Evolutionary conservation across 495 filamentous ascomycete genomes (phyloP).

Genomic region (Entonaema liquescens): DNA sequence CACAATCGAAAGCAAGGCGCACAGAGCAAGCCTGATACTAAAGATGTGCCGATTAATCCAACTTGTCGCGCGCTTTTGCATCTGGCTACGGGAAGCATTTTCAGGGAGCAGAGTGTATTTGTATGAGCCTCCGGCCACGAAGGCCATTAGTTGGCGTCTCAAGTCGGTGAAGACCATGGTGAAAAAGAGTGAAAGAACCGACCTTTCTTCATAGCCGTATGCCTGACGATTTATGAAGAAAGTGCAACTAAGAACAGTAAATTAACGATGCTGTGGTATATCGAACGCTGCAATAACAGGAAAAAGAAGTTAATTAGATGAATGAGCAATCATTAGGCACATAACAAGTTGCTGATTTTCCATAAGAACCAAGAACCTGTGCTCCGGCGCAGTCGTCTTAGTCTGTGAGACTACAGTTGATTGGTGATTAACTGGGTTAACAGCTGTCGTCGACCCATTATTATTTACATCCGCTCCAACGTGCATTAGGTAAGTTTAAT

Average conservation of each 20-base stretch:
- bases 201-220: conserved; percentile 38
- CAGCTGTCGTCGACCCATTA: neutral
- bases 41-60: conserved; percentile 13
- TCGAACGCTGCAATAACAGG: neutral
- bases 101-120: conserved; percentile 42
- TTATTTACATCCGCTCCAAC: neutral
- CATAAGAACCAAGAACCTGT: neutral
- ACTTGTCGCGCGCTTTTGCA: conserved; percentile 3
- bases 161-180: conserved; percentile 40
- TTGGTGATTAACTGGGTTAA: neutral
- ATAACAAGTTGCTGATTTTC: neutral
- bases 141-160: conserved; percentile 32
- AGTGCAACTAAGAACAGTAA: neutral
- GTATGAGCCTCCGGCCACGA: conserved; percentile 26
- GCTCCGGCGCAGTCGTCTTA: neutral
- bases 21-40: conserved; percentile 16
- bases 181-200: conserved; percentile 19
- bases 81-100: conserved; percentile 2
- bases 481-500: neutral
- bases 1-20: conserved; percentile 12
- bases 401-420: neutral
- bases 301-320: neutral
- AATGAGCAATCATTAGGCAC: neutral
- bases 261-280: neutral
- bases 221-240: neutral